Evolutionary conservation across 371 early-diverging fungal genomes (phyloP).

Genomic region (Funneliformis caledonium): DNA sequence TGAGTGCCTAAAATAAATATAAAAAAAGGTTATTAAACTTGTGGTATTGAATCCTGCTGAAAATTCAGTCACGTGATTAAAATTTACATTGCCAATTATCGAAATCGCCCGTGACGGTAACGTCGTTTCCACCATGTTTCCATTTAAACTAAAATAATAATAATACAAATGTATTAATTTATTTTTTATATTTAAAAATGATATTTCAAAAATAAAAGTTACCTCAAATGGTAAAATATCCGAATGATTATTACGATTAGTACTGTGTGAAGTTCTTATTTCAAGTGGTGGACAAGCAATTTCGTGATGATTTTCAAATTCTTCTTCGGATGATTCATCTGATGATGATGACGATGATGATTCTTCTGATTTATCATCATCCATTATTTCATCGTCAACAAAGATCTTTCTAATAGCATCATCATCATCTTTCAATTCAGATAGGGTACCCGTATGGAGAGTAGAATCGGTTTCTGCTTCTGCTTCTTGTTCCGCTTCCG

Average conservation of each 20-base stretch:
- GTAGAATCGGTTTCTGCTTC: neutral
- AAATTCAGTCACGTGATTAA: neutral
- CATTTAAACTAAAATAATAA: conserved; percentile 49
- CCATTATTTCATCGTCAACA: too few species aligned
- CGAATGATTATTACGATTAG: neutral
- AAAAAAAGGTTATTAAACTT: neutral
- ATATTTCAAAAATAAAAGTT: neutral
- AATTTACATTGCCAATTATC: conserved; percentile 57
- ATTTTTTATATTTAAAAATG: neutral
- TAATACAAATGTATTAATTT: neutral
- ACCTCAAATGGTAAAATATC: neutral
- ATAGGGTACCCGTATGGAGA: conserved; percentile 2
- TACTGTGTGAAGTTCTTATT: conserved; percentile 25
- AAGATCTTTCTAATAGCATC: too few species aligned
- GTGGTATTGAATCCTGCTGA: neutral
- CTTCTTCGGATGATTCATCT: too few species aligned
- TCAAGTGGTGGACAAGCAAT: conserved; percentile 3
- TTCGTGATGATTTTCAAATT: neutral
- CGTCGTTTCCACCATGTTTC: conserved; percentile 56
- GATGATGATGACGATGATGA: too few species aligned
- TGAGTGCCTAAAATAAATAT: conserved; percentile 10
- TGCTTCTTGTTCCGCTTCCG: too few species aligned
- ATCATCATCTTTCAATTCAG: neutral
- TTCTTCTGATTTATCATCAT: too few species aligned
- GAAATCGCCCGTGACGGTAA: conserved; percentile 58